Conservation (phyloP, 352 stramenopile species). For the Globisporangium solare region DNA sequence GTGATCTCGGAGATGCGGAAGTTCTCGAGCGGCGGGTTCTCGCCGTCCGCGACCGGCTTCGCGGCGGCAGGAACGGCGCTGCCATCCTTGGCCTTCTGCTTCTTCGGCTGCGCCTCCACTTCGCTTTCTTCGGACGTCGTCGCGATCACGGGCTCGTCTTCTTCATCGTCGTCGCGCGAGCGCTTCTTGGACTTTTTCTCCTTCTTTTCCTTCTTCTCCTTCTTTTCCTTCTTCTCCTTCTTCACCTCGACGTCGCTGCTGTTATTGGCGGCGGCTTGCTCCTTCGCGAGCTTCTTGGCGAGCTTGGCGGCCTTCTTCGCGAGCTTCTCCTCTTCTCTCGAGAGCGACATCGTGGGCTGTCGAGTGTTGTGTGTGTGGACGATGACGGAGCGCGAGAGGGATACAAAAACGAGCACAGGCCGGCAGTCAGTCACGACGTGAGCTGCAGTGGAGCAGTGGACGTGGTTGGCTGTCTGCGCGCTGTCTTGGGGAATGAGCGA, state of each 20-base stretch:
- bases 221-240: constrained; percentile 45
- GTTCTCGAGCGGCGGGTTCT: constrained; percentile 66
- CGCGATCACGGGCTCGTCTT: constrained; percentile 24
- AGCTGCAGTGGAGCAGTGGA: background rate
- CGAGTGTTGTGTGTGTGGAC: background rate
- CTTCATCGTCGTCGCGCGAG: constrained; percentile 32
- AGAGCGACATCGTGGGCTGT: constrained; percentile 25
- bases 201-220: constrained; percentile 59
- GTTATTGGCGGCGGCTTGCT: constrained; percentile 14
- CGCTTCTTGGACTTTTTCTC: constrained; percentile 79
- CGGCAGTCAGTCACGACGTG: no score
- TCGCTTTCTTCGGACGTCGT: constrained; percentile 58
- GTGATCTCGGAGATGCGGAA: constrained; percentile 70
- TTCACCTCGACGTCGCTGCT: constrained; percentile 15
- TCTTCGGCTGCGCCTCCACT: constrained; percentile 35
- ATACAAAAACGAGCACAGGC: background rate
- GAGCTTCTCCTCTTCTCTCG: constrained; percentile 58
- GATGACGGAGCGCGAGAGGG: background rate
- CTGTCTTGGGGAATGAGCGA: background rate
- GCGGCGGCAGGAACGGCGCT: background rate
- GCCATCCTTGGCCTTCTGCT: constrained; percentile 14
- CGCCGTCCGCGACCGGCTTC: constrained; percentile 36
- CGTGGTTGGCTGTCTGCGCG: constrained; percentile 5
- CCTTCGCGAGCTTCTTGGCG: constrained; percentile 49
- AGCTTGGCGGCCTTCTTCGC: constrained; percentile 52